A percentile compares a stretch with the other conserved stretches of the same genome.
Conservation (phyloP, 2,329 filamentous ascomycete species). For the Delphinella strobiligena region DNA sequence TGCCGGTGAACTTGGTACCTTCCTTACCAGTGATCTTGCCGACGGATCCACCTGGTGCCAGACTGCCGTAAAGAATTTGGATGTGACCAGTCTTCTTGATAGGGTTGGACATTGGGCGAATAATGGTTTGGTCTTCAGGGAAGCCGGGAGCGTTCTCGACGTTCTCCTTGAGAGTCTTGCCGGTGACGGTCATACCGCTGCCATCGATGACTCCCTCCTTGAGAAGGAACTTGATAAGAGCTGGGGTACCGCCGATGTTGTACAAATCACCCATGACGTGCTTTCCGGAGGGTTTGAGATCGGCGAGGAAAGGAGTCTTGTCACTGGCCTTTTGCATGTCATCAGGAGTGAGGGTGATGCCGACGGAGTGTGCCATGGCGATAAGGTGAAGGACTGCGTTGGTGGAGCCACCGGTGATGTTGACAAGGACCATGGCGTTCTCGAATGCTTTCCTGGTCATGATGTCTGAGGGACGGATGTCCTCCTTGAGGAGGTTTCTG, state of each 20-base stretch:
- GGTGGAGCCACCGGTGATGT: constrained; percentile 38
- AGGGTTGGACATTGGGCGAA: constrained; percentile 54
- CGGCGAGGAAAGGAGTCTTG: constrained; percentile 38
- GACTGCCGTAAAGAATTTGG: constrained; percentile 57
- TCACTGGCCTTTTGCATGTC: constrained; percentile 40
- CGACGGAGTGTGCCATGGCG: constrained; percentile 38
- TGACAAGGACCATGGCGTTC: constrained; percentile 40
- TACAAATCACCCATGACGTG: constrained; percentile 49
- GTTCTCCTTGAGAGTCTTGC: constrained; percentile 38
- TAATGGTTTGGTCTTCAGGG: constrained; percentile 57
- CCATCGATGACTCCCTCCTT: constrained; percentile 38
- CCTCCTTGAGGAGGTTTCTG: constrained; percentile 38
- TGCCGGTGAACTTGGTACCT: constrained; percentile 54
- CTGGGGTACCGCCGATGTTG: constrained; percentile 38
- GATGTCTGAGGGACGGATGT: constrained; percentile 38
- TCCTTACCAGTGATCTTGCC: constrained; percentile 72
- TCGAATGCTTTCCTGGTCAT: constrained; percentile 37
- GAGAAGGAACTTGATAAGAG: constrained; percentile 38
- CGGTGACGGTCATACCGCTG: constrained; percentile 37
- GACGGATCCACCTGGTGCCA: constrained; percentile 58
- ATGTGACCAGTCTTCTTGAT: constrained; percentile 63
- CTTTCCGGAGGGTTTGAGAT: constrained; percentile 41
- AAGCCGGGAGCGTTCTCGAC: constrained; percentile 48
- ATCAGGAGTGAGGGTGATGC: constrained; percentile 38
- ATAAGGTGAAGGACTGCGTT: constrained; percentile 40